A percentile compares a stretch with the other conserved stretches of the same genome.
Evolutionary conservation across 148 eudicot species (phyloP).

Genomic region (Linanthus parryae): DNA sequence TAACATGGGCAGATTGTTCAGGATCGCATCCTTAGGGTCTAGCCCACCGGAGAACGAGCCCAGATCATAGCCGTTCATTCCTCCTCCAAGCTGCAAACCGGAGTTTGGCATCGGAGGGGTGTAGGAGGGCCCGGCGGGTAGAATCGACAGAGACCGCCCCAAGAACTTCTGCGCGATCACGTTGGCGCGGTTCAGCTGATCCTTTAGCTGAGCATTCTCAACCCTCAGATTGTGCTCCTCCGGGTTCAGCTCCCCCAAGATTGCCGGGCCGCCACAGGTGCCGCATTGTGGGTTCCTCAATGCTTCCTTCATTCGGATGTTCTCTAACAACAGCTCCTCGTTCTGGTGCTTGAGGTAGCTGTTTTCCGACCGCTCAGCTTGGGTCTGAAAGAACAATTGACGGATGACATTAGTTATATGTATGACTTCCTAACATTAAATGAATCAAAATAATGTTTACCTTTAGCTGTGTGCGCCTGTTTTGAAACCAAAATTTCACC

Average conservation of each 20-base stretch:
- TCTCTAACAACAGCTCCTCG: slow-evolving; percentile 52
- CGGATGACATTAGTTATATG: slow-evolving; percentile 1
- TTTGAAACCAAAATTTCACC: slow-evolving; percentile 95
- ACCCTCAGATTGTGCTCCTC: slow-evolving; percentile 42
- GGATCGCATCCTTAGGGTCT: slow-evolving; percentile 32
- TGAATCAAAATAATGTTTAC: slow-evolving; percentile 25
- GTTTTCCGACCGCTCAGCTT: slow-evolving; percentile 60
- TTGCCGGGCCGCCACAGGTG: slow-evolving; percentile 52
- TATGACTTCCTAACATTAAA: background rate
- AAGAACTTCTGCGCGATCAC: slow-evolving; percentile 37
- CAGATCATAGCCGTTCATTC: slow-evolving; percentile 36
- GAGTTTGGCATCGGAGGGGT: slow-evolving; percentile 23
- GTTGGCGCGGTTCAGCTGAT: slow-evolving; percentile 48
- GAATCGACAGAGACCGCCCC: slow-evolving; percentile 38
- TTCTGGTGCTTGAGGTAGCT: slow-evolving; percentile 48
- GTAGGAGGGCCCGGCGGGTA: slow-evolving; percentile 15
- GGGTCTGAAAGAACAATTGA: slow-evolving; percentile 34
- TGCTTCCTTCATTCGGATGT: slow-evolving; percentile 51
- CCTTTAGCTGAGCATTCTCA: slow-evolving; percentile 59
- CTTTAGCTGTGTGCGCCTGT: slow-evolving; percentile 84
- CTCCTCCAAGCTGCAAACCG: slow-evolving; percentile 39
- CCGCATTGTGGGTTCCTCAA: slow-evolving; percentile 46
- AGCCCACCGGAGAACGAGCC: slow-evolving; percentile 31
- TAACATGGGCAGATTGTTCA: slow-evolving; percentile 10
- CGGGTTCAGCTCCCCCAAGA: slow-evolving; percentile 35